Evolutionary conservation across 371 early-diverging fungal species (phyloP), one percentile per base, ranked within the genome.

Genomic region (Lichtheimia ornata): DNA sequence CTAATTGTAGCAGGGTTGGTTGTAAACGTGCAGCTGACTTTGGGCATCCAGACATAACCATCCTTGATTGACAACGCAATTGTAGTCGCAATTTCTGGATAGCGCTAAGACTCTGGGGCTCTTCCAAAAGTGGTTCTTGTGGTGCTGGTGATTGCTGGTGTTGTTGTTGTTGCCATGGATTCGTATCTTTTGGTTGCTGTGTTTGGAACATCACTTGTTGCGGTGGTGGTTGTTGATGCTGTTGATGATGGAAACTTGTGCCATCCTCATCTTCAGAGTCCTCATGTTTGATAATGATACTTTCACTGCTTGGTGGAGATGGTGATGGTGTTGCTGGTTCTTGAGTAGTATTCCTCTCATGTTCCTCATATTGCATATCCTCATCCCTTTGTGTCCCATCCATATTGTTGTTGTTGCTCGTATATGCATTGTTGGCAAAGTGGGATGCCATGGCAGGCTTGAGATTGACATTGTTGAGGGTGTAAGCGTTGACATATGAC

Each of bases 1-100:
- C 75, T 7, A 77, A 62, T 40, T 81, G 74, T 3, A 78, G 61
- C 4, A 73, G 59, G 1, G 77, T 77, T 5, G 81, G 76, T 22
- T 73, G 71, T 11, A 78, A 56, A 9, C 78, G 63, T 0, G 45
- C 64, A 14, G 63, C 53, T 3, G 72, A 66, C 5, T 59, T 57
- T 13, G 64, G 47, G 24, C 66, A 42, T 2, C 69, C 74, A 3
- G 66, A 53, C 3, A 53, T 53, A 12, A 65, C 47, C 40, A 75
- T 41, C 1, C 70, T 61, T 11, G 73, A 71, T 44, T 79, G 79
- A 14, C 73, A 56, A 9, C 74, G 60, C 14, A 79, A 60, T 40
- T 79, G 71, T 4, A 79, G 60, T 27, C 80, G 67, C n/a, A 79
- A 69, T 12, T 61, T 66, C 42, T 79, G 80, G 45, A 79, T 76